Base-by-base conservation (phyloP, 495 filamentous ascomycete genomes). In the Talaromyces trachyspermus region DNA sequence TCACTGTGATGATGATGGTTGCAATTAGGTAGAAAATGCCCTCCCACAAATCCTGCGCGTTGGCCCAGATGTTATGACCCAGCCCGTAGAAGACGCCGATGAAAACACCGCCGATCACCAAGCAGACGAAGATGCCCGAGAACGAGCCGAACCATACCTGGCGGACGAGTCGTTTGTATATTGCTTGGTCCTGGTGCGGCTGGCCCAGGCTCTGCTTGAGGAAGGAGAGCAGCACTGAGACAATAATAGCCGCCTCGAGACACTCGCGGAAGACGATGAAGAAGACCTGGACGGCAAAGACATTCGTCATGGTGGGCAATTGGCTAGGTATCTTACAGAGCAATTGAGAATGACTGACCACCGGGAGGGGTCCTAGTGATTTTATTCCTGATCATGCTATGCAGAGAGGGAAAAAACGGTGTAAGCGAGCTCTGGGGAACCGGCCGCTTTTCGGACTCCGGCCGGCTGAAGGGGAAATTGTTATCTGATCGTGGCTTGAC, bases 191-290 rank as follows among this genome's bases (percentile, higher is more conserved):
- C 22, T 68, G 56, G 23, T 80, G 68, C 14, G 38, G 38, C 11
- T 76, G 74, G 8, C 79, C 80, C 25, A 92, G 72, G 1, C 84
- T 81, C 54, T 89, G 85, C 56, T 88, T 90, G 37, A 92, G 67
- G 56, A 88, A 92, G 20, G 87, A 79, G 39, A 95, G 70, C 3
- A 95, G 71, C 15, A 92, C 81, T 2, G 88, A 91, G 29, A 92
- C 81, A 49, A 95, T 84, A 56, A 92, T 84, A 49, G 73, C 79
- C 0, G 81, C 84, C 62, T 95, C 88, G 18, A 95, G 66, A 26
- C 81, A 81, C 71, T 95, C 88, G 57, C 88, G 84, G 56, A 92
- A 90, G 55, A 80, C 78, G 59, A 95, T 83, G 66, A 95, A 89
- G 66, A 92, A 95, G 39, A 92, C 73, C 73, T 80, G 80, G 8